Percentiles rank a stretch among this genome's conserved stretches.
phyloP scores from a whole-genome alignment of 2,329 filamentous ascomycete species.

The Fusarium bactridioides region DNA sequence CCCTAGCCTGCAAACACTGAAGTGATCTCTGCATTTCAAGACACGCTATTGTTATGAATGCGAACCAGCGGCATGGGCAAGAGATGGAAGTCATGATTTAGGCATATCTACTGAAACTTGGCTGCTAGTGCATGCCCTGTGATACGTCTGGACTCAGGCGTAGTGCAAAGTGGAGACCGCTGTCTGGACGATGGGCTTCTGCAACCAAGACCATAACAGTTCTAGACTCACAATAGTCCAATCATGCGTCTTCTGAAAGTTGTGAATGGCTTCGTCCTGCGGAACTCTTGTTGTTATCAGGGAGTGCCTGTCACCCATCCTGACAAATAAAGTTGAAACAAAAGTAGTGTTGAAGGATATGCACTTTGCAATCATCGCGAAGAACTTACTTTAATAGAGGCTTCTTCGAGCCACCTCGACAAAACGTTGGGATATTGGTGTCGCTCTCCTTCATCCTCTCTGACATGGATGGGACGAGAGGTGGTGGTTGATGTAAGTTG shows the following conservation, averaged over 20 bases:
- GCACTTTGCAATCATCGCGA: too few relatives aligned
- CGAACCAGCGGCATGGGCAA: neutral
- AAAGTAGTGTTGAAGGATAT: too few relatives aligned
- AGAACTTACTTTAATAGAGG: neutral
- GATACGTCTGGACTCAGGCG: neutral
- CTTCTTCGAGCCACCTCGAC: neutral
- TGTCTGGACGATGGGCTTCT: neutral
- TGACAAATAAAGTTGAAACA: too few relatives aligned
- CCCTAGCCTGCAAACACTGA: neutral
- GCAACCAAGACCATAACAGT: neutral
- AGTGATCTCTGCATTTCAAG: neutral
- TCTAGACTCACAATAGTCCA: neutral
- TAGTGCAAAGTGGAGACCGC: neutral
- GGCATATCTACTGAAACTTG: conserved; percentile 3
- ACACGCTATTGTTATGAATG: neutral
- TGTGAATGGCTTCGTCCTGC: neutral
- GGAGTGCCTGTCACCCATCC: neutral
- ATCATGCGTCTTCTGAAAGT: neutral
- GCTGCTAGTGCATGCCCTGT: conserved; percentile 1
- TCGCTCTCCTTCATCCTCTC: neutral
- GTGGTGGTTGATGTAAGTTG: neutral
- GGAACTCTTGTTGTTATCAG: neutral
- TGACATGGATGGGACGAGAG: neutral
- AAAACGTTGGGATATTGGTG: neutral
- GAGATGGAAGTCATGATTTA: neutral